These are phyloP conservation scores for Xylariaceae sp. DNA, from an alignment of 2,329 filamentous ascomycete species.

Conservation along the genomic window DNA sequence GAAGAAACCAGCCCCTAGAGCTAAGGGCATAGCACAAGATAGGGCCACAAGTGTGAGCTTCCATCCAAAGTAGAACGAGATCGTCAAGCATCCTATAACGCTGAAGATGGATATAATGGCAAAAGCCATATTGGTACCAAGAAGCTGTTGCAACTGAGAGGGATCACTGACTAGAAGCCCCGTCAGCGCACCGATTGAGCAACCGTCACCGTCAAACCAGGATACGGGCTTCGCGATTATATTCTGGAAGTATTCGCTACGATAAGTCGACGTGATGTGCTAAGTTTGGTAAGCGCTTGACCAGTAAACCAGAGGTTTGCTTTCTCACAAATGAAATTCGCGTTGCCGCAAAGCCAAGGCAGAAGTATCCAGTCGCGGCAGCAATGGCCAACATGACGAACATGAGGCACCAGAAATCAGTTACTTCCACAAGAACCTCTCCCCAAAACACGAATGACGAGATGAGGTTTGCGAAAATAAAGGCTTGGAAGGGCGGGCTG, in stretches of 20 bases:
- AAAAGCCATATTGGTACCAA: constrained; percentile 61
- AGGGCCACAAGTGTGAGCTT: constrained; percentile 66
- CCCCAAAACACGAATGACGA: constrained; percentile 25
- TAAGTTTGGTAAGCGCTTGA: constrained; percentile 11
- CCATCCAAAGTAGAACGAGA: constrained; percentile 72
- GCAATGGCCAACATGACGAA: constrained; percentile 55
- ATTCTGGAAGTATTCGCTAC: constrained; percentile 56
- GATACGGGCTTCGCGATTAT: constrained; percentile 53
- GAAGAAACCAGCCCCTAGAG: constrained; percentile 40
- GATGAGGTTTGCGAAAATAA: constrained; percentile 51
- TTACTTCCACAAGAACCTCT: constrained; percentile 16
- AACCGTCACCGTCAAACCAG: constrained; percentile 58
- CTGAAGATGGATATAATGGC: constrained; percentile 61
- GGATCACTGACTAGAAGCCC: constrained; percentile 52
- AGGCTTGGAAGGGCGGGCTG: constrained; percentile 48
- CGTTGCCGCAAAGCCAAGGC: constrained; percentile 41
- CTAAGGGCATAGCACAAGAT: constrained; percentile 53
- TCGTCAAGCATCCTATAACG: constrained; percentile 58
- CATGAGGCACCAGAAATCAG: constrained; percentile 62
- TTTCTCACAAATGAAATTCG: constrained; percentile 37
- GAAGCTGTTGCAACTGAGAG: constrained; percentile 55
- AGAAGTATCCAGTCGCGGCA: constrained; percentile 50
- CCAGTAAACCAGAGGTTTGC: not conserved
- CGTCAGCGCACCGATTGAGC: constrained; percentile 56
- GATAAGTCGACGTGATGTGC: constrained; percentile 49